Base-by-base conservation (phyloP, 2,329 filamentous ascomycete genomes). In the Didymella pinodella region DNA sequence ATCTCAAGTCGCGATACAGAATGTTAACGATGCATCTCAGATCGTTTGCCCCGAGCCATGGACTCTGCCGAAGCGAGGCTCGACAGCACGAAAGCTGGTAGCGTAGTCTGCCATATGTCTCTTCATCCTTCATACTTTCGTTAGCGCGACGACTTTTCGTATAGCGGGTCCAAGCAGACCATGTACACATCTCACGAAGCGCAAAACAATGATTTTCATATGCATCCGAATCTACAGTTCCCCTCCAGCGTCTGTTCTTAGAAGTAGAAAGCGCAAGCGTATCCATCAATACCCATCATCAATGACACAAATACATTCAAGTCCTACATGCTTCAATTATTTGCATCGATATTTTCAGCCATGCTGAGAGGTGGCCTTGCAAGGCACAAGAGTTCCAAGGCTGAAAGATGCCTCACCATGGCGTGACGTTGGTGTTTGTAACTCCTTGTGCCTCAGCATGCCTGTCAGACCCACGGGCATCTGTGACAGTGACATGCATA, bases 21-120 rank as follows among this genome's bases (percentile, higher is more conserved):
- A 29, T 54, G 41, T 65, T 71, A 59, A 72, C 62, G 31, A 10
- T 3, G 12, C 44, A 18, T 2, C 20, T 12, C 52, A 82, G 80
- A 71, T 82, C 48, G 79, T 83, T 29, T 83, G 81, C 60, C 79
- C 79, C 20, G 77, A 82, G 52, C 81, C 81, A 45, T 83, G 81
- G 81, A 82, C 80, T 25, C 69, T 83, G 54, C 81, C 81, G 4
- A 82, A 81, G 69, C 73, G 80, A n/a, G 71, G 74, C 28, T 71
- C 72, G 14, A 70, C 65, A 11, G 68, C 54, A 11, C 63, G 70
- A 22, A 70, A 62, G 38, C 46, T 61, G 18, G 59, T 45, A 29
- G 67, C 66, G 2, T 74, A 69, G 32, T 8, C 22, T 48, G 31
- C 11, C 41, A 28, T 22, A 28, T 7, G 12, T 25, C 25, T 48